Conservation (phyloP, 2,329 filamentous ascomycete species). For the Ramichloridium luteum region DNA sequence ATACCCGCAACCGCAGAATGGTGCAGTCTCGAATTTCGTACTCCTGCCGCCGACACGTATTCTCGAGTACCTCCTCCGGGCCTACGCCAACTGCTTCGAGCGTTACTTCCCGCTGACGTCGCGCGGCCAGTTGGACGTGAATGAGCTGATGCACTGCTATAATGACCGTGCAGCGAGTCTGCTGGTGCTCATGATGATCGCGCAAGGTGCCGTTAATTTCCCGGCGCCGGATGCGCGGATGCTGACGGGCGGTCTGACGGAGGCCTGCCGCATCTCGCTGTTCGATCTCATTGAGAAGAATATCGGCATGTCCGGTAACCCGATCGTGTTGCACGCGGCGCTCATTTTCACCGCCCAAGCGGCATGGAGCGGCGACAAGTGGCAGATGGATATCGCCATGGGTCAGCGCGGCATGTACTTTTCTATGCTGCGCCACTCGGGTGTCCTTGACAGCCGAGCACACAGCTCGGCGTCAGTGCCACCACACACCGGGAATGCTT, state of each 20-base stretch:
- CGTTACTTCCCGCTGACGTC: constrained; percentile 54
- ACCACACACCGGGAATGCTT: constrained; percentile 35
- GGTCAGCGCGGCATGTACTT: constrained; percentile 63
- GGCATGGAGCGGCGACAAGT: constrained; percentile 64
- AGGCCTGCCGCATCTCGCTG: constrained; percentile 59
- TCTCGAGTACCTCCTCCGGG: constrained; percentile 54
- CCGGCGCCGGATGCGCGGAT: constrained; percentile 53
- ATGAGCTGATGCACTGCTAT: constrained; percentile 49
- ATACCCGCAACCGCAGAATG: too few species aligned
- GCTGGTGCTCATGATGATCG: constrained; percentile 59
- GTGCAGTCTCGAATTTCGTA: constrained; percentile 45
- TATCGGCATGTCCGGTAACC: constrained; percentile 54
- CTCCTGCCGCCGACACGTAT: constrained; percentile 54
- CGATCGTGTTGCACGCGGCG: constrained; percentile 51
- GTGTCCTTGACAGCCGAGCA: constrained; percentile 43
- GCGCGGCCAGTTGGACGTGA: constrained; percentile 50
- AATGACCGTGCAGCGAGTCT: constrained; percentile 55
- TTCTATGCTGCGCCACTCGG: constrained; percentile 58
- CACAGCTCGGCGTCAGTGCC: constrained; percentile 24
- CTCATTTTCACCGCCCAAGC: constrained; percentile 56
- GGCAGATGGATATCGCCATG: constrained; percentile 68
- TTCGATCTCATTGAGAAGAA: constrained; percentile 63
- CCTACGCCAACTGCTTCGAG: constrained; percentile 53
- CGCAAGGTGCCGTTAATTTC: constrained; percentile 55
- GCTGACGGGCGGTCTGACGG: constrained; percentile 53